Evolutionary conservation across 2,329 filamentous ascomycete species (phyloP).

Genomic region (Chaetomium globosum): DNA sequence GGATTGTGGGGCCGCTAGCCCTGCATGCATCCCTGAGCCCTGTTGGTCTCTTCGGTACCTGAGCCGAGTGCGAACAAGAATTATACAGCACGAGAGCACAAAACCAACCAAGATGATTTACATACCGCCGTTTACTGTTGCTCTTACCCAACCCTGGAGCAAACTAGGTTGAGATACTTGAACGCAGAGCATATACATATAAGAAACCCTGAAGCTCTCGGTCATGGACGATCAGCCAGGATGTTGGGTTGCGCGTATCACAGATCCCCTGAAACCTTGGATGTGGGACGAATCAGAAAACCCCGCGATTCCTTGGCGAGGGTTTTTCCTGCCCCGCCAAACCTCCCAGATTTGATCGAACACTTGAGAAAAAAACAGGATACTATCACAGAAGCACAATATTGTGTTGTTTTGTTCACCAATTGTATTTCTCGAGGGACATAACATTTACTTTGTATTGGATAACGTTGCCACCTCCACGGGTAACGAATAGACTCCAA

Average conservation of each 20-base stretch:
- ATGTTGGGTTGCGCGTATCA: neutral
- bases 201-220: neutral
- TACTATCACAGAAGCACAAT: neutral
- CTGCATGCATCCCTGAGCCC: no score
- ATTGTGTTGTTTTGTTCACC: neutral
- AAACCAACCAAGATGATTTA: no score
- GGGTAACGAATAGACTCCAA: neutral
- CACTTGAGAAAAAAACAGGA: neutral
- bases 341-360: conserved; percentile 9
- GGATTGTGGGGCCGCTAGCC: no score
- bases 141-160: no score
- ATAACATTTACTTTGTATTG: neutral
- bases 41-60: no score
- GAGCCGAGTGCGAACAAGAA: no score
- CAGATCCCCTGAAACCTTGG: neutral
- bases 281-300: neutral
- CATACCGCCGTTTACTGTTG: no score
- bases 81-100: no score
- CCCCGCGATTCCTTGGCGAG: conserved; percentile 21
- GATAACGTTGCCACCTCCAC: no score
- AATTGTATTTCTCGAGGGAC: neutral
- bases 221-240: no score
- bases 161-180: neutral
- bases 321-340: conserved; percentile 29
- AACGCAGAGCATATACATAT: neutral